Base-by-base conservation (phyloP, 257 asterid genomes). In the Paulownia fortunei region DNA sequence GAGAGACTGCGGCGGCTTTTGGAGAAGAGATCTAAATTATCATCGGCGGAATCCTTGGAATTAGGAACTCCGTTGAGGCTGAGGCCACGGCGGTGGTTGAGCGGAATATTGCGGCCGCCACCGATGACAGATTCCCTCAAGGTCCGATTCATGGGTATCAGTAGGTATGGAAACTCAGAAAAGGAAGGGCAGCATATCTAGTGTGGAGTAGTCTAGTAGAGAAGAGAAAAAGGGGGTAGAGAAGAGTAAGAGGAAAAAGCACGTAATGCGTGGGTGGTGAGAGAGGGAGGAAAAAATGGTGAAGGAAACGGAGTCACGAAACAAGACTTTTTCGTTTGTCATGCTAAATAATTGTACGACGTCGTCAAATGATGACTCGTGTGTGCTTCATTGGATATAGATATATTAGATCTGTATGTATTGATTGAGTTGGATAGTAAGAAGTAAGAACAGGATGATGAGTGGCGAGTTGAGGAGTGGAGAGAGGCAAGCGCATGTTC, bases 21-120 rank as follows among this genome's bases (percentile, higher is more conserved):
- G 83, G 98, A 89, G 94, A 91, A 93, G 83, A 96, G 99, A 96
- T 93, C 98, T 74, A 93, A 84, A 64, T 75, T 74, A 44, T 93
- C 91, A 26, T 87, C 91, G 75, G 79, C 21, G 10, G 87, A 58
- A 6, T 81, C 86, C 76, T 75, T 83, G 58, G 85, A 60, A 75
- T 77, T 79, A 37, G 82, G 79, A 60, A 64, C 54, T 52, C 87
- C 91, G 77, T 80, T 87, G 79, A 84, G 77, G 86, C 91, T 87
- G 76, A 81, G 83, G 24, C 99, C 91, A 0, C 96, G 92, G 66
- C 98, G 97, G 83, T 89, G 98, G 76, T 84, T 83, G 64, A 61
- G 62, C 84, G 81, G 85, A 54, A 67, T 66, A 79, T 74, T 91
- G 77, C 92, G 85, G 64, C 76, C 82, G 55, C 76, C 86, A 69